phyloP scores from a whole-genome alignment of 2,329 filamentous ascomycete genomes.

The Colletotrichum sp. region DNA sequence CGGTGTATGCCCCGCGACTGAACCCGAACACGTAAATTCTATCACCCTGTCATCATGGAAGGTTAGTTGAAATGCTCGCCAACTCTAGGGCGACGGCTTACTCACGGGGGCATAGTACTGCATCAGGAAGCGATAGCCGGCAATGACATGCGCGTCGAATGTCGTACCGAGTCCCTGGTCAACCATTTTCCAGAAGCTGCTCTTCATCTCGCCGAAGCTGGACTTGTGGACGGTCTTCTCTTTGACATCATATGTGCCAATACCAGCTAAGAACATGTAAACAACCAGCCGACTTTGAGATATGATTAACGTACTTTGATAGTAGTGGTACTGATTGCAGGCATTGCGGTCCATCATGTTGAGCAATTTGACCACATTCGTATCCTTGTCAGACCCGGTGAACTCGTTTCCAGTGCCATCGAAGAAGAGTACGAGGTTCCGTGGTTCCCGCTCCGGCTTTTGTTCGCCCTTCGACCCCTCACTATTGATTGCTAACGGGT shows the following conservation, averaged over 20 bases:
- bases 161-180: conserved; percentile 49
- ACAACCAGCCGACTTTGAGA: not conserved
- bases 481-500: not conserved
- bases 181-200: conserved; percentile 36
- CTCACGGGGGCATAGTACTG: conserved; percentile 49
- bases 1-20: conserved; percentile 56
- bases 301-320: conserved; percentile 43
- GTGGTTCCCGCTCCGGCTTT: conserved; percentile 8
- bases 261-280: conserved; percentile 38
- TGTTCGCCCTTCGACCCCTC: not conserved
- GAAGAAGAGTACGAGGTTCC: conserved; percentile 52
- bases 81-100: not conserved
- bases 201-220: conserved; percentile 33
- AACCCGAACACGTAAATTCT: conserved; percentile 61
- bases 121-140: conserved; percentile 60
- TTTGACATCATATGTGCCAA: conserved; percentile 52
- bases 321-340: conserved; percentile 51
- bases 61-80: not conserved
- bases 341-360: conserved; percentile 48
- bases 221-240: conserved; percentile 44
- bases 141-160: conserved; percentile 56
- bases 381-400: conserved; percentile 50
- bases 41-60: conserved; percentile 37
- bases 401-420: conserved; percentile 54
- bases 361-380: conserved; percentile 59